Evolutionary conservation across 2,329 filamentous ascomycete genomes (phyloP).

Genomic region (Phialophora macrospora): DNA sequence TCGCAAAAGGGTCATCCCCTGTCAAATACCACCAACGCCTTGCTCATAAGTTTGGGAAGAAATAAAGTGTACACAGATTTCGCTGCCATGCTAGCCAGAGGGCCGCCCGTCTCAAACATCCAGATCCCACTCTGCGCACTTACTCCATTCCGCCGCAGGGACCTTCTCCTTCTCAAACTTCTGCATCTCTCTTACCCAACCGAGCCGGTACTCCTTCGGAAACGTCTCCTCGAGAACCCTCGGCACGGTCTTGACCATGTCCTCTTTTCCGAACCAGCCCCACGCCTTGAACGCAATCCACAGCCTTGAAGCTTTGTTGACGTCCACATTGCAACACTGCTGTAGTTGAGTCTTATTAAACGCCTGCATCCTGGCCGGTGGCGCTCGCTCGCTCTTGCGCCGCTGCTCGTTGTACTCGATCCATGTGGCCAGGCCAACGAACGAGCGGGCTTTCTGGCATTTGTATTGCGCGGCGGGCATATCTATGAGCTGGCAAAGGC

Average conservation of each 20-base stretch:
- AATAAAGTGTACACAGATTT: background rate
- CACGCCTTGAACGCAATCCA: slow-evolving; percentile 17
- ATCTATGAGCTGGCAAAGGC: slow-evolving; percentile 19
- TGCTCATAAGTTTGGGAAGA: background rate
- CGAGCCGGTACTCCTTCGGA: background rate
- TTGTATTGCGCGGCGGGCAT: slow-evolving; percentile 24
- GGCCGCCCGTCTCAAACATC: background rate
- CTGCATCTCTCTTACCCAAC: background rate
- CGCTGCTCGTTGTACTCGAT: slow-evolving; percentile 19
- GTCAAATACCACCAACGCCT: background rate
- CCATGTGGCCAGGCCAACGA: slow-evolving; percentile 27
- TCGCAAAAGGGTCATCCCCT: background rate
- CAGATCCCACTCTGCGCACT: background rate
- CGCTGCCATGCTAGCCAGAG: background rate
- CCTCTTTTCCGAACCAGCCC: slow-evolving; percentile 23
- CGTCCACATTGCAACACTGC: slow-evolving; percentile 26
- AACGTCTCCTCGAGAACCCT: background rate
- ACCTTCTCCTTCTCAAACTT: background rate
- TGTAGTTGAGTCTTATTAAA: slow-evolving; percentile 24
- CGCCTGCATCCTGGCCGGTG: slow-evolving; percentile 16
- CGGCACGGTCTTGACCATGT: background rate
- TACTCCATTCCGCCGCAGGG: background rate
- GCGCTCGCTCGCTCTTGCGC: background rate
- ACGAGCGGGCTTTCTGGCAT: slow-evolving; percentile 30
- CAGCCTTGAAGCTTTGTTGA: slow-evolving; percentile 25